Evolutionary conservation across 352 stramenopile genomes (phyloP).

Genomic region (Phytophthora citrophthora): DNA sequence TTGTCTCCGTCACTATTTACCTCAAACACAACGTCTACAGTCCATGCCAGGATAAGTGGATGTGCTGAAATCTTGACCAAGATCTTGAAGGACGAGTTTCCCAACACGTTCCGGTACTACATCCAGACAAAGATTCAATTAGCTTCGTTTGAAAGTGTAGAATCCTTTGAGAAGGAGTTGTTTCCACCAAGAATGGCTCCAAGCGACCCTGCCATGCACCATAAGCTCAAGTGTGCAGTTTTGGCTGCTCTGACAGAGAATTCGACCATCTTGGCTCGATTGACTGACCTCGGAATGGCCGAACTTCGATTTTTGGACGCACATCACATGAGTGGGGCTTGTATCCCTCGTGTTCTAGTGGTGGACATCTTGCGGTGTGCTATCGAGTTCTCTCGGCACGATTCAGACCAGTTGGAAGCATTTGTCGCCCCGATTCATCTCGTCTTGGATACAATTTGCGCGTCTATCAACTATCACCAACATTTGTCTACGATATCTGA

Average conservation of each 20-base stretch:
- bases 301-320: constrained; percentile 76
- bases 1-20: constrained; percentile 48
- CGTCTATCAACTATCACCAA: constrained; percentile 80
- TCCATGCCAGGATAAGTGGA: constrained; percentile 64
- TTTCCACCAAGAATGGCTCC: constrained; percentile 59
- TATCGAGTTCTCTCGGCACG: constrained; percentile 54
- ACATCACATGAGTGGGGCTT: constrained; percentile 47
- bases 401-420: constrained; percentile 48
- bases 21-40: constrained; percentile 35
- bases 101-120: constrained; percentile 81
- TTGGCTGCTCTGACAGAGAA: constrained; percentile 59
- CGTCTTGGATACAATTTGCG: constrained; percentile 64
- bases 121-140: constrained; percentile 73
- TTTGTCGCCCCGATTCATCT: constrained; percentile 61
- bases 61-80: constrained; percentile 74
- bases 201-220: constrained; percentile 60
- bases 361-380: constrained; percentile 64
- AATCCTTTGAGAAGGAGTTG: constrained; percentile 70
- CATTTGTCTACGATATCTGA: constrained; percentile 77
- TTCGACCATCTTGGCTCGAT: constrained; percentile 45
- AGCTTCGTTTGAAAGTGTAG: constrained; percentile 77
- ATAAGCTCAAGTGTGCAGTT: constrained; percentile 61
- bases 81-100: constrained; percentile 70
- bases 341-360: constrained; percentile 58
- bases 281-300: constrained; percentile 63